Base-by-base conservation (phyloP, 2,329 filamentous ascomycete genomes). In the Trichophyton rubrum region DNA sequence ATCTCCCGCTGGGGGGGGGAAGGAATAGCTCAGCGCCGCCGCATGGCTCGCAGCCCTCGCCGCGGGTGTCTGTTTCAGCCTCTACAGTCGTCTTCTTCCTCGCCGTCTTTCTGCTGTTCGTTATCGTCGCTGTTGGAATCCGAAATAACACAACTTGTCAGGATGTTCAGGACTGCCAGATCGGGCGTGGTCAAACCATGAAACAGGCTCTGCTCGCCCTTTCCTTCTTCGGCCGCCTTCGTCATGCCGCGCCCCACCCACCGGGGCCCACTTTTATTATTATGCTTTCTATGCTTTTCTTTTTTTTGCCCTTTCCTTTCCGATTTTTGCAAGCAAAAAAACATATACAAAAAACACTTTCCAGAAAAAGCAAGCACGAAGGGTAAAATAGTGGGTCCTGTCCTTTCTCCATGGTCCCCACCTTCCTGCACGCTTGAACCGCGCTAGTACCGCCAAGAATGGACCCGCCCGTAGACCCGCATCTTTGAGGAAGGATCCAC, bases 171-270 rank as follows among this genome's bases (percentile, higher is more conserved):
- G 22, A n/a, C 51, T 55, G 20, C 33, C 51, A 30, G 15, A 55
- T 38, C 51, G 27, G 20, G 24, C 20, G 27, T 43, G 40, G 40
- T 43, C 40, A 43, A 55, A 55, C 24, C 24, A 30, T 55, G 24
- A 30, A 38, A 38, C 38, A 41, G 55, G 38, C 55, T 56, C 55
- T 30, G 27, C 55, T 41, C 38, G 20, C 30, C 38, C 55, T 38
- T 38, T 40, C 33, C 55, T 40, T 38, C 55, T 56, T 40, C 55
- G 20, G 20, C 27, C 55, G 15, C 30, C 55, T 56, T 30, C 49
- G 49, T 53, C 49, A 53, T 53, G 49, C 49, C 49, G 49, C 49
- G 49, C 49, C 49, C 49, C 49, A 53, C 49, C 49, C 49, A 53
- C 49, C 49, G 17, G 13, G 49, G 22, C 49, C 49, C 49, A n/a